Percentiles rank a stretch among this genome's conserved stretches.
These are phyloP conservation scores for Claviceps pusilla DNA, from an alignment of 2,329 filamentous ascomycete genomes.

Conservation along the genomic window DNA sequence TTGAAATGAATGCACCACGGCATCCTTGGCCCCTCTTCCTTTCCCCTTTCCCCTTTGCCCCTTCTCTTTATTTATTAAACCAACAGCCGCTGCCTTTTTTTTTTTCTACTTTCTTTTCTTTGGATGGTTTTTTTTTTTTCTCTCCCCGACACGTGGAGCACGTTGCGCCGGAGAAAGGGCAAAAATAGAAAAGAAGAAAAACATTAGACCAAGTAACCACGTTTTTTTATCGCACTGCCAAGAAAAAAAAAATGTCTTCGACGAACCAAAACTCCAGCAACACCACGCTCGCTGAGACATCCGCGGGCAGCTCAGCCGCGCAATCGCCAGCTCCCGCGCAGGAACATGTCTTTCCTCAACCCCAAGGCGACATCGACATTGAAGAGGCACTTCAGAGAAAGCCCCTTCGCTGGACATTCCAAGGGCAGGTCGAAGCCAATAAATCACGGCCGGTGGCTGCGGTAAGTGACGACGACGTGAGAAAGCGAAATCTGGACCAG, in stretches of 20 bases:
- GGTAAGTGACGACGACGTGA: constrained; percentile 16
- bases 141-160: too few relatives aligned
- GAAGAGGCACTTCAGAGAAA: constrained; percentile 27
- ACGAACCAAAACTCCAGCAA: neutral
- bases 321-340: constrained; percentile 20
- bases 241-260: neutral
- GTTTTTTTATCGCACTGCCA: too few relatives aligned
- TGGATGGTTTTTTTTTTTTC: too few relatives aligned
- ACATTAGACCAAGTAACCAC: too few relatives aligned
- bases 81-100: neutral
- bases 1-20: neutral
- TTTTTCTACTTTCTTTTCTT: neutral
- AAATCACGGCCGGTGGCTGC: constrained; percentile 11
- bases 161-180: too few relatives aligned
- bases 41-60: neutral
- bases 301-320: neutral
- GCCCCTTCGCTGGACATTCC: constrained; percentile 28
- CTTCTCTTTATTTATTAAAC: too few relatives aligned
- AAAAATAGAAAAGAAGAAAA: too few relatives aligned
- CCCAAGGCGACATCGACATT: constrained; percentile 24
- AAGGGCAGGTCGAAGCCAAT: constrained; percentile 20
- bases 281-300: neutral
- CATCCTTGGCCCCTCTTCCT: too few relatives aligned
- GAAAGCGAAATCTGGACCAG: constrained; percentile 27
- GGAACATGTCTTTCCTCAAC: constrained; percentile 23